A percentile compares a stretch with the other conserved stretches of the same genome.
Evolutionary conservation across 2,329 filamentous ascomycete species (phyloP).

Genomic region (Dryadomyces quercivorus): DNA sequence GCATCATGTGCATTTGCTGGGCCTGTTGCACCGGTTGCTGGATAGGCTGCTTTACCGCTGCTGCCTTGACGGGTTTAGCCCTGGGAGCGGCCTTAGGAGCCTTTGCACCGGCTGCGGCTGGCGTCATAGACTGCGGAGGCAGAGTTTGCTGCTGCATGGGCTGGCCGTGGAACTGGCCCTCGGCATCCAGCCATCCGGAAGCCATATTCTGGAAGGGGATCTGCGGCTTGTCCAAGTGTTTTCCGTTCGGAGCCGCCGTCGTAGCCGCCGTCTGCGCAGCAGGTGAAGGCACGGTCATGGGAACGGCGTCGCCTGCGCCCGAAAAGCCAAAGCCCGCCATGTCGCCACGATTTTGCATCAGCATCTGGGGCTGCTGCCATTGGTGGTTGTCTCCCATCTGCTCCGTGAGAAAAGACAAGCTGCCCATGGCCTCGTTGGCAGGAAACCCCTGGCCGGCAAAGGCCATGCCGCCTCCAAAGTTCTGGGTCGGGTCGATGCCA

Average conservation of each 20-base stretch:
- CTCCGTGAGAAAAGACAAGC: slow-evolving; percentile 2
- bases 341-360: background rate
- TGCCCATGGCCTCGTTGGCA: background rate
- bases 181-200: background rate
- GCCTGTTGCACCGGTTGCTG: background rate
- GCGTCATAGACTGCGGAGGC: background rate
- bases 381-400: slow-evolving; percentile 1
- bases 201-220: background rate
- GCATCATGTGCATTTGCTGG: background rate
- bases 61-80: background rate
- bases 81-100: background rate
- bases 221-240: background rate
- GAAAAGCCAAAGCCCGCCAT: background rate
- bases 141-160: background rate
- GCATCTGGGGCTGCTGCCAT: slow-evolving; percentile 2
- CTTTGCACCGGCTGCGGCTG: background rate
- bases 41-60: background rate
- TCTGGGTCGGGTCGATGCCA: background rate
- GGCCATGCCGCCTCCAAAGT: slow-evolving; percentile 1
- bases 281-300: background rate
- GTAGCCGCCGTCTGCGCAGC: background rate
- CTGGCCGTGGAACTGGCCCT: background rate
- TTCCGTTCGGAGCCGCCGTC: background rate
- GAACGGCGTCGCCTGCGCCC: background rate
- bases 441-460: slow-evolving; percentile 4